phyloP scores from a whole-genome alignment of 257 asterid genomes.

The Capsicum baccatum region DNA sequence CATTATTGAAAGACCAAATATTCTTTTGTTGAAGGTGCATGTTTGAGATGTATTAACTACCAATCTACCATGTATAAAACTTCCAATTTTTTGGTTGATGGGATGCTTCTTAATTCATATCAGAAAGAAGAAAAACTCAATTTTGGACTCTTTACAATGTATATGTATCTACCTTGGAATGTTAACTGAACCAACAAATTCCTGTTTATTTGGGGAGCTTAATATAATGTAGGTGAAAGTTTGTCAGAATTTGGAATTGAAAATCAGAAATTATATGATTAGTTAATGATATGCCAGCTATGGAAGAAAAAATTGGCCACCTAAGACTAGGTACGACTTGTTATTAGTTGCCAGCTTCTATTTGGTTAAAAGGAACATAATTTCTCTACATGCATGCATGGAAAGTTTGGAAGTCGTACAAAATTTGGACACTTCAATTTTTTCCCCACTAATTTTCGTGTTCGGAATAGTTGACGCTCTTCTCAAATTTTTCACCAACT shows the following conservation, averaged over 20 bases:
- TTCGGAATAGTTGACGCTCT: too few relatives aligned
- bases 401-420: not conserved
- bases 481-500: not conserved
- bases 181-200: slow-evolving; percentile 26
- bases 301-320: slow-evolving; percentile 14
- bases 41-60: not conserved
- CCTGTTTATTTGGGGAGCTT: slow-evolving; percentile 15
- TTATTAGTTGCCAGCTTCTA: not conserved
- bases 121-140: not conserved
- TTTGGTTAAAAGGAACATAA: not conserved
- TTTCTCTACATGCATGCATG: slow-evolving; percentile 21
- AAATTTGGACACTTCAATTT: not conserved
- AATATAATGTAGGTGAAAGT: slow-evolving; percentile 21
- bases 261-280: not conserved
- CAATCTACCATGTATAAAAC: not conserved
- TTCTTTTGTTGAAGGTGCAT: slow-evolving; percentile 9
- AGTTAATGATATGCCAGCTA: slow-evolving; percentile 12
- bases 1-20: slow-evolving; percentile 13
- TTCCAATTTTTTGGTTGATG: not conserved
- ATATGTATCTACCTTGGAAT: slow-evolving; percentile 24
- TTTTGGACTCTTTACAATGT: slow-evolving; percentile 27
- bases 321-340: slow-evolving; percentile 11
- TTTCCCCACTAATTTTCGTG: too few relatives aligned
- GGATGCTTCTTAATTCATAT: not conserved
- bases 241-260: slow-evolving; percentile 1